Percentiles rank a stretch among this genome's conserved stretches.
Evolutionary conservation across 2,329 filamentous ascomycete genomes (phyloP).

Genomic region (Pseudogymnoascus sp.): DNA sequence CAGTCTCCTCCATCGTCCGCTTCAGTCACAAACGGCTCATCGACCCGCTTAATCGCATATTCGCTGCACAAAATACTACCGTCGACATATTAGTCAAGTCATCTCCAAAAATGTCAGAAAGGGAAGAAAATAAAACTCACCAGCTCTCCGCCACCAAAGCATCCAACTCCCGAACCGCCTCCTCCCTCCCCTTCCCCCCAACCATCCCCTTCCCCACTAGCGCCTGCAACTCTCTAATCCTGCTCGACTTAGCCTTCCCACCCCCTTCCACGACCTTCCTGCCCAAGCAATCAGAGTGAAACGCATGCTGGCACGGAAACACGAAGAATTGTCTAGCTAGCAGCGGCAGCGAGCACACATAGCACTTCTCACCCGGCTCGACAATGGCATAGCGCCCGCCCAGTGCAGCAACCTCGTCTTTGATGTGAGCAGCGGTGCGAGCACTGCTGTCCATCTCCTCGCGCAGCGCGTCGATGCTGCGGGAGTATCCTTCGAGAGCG

Average conservation of each 20-base stretch:
- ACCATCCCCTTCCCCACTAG: constrained; percentile 72
- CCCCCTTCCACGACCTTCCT: constrained; percentile 76
- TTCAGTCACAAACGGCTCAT: constrained; percentile 77
- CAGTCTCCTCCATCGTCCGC: constrained; percentile 74
- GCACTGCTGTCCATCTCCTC: constrained; percentile 94
- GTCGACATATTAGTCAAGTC: constrained; percentile 19
- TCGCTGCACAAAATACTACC: constrained; percentile 85
- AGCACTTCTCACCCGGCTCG: constrained; percentile 90
- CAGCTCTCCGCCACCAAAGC: constrained; percentile 84
- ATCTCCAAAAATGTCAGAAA: constrained; percentile 1
- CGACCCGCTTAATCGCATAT: constrained; percentile 85
- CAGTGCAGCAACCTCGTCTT: constrained; percentile 75
- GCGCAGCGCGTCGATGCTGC: constrained; percentile 80
- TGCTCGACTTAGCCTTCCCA: constrained; percentile 64
- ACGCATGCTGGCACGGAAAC: constrained; percentile 96
- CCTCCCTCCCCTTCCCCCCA: constrained; percentile 64
- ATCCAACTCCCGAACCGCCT: constrained; percentile 81
- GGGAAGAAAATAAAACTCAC: constrained; percentile 43
- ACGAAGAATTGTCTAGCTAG: constrained; percentile 93
- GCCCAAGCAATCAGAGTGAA: constrained; percentile 90
- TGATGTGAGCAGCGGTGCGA: constrained; percentile 82
- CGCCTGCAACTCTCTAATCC: constrained; percentile 78
- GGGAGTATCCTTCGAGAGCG: constrained; percentile 86
- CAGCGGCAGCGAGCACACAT: constrained; percentile 76
- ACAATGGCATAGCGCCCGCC: constrained; percentile 92